Evolutionary conservation across 495 filamentous ascomycete genomes (phyloP).

Genomic region (Xylaria palmicola): DNA sequence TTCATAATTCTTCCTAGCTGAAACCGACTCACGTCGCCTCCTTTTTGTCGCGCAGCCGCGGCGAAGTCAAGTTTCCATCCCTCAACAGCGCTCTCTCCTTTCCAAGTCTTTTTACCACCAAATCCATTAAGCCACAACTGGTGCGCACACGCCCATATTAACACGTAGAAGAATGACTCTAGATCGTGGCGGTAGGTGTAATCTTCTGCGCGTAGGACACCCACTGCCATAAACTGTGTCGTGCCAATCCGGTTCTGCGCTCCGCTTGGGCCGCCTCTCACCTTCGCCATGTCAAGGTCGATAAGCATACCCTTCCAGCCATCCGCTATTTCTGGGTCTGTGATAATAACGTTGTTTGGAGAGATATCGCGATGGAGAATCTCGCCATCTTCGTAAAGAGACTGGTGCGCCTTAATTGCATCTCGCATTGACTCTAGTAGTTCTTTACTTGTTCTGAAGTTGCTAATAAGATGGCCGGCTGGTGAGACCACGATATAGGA

Average conservation of each 20-base stretch:
- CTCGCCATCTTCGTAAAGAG: constrained; percentile 32
- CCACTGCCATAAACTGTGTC: constrained; percentile 33
- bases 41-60: too few species aligned
- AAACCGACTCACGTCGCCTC: too few species aligned
- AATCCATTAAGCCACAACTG: constrained; percentile 28
- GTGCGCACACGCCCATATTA: constrained; percentile 29
- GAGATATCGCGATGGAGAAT: constrained; percentile 43
- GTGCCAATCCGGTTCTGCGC: constrained; percentile 17
- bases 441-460: background rate
- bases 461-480: background rate
- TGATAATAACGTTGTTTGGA: constrained; percentile 39
- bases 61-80: too few species aligned
- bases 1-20: too few species aligned
- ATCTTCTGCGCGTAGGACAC: constrained; percentile 27
- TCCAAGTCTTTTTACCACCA: constrained; percentile 13
- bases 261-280: constrained; percentile 17
- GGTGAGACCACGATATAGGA: background rate
- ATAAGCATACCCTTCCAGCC: constrained; percentile 34
- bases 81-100: too few species aligned
- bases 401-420: constrained; percentile 23
- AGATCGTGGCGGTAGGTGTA: too few species aligned
- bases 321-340: constrained; percentile 10
- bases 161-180: constrained; percentile 7
- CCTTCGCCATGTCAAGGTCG: constrained; percentile 35
- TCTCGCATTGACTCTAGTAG: background rate